phyloP scores from a whole-genome alignment of 768 basidiomycete genomes.

The Leccinum aurantiacum region DNA sequence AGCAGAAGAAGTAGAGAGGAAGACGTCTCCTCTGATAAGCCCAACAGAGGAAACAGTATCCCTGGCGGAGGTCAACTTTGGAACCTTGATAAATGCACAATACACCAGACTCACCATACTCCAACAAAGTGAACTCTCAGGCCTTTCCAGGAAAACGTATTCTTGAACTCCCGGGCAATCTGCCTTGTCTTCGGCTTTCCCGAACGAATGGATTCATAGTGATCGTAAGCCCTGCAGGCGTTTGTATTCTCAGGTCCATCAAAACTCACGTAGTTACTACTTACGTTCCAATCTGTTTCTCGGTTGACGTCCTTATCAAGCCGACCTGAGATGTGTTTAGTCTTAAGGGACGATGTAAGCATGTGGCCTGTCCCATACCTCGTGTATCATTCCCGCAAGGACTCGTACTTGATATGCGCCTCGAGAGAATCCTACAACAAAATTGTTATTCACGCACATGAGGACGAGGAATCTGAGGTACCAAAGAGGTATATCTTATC shows the following conservation, averaged over 20 bases:
- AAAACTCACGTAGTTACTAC: slow-evolving; percentile 2
- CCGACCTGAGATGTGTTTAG: slow-evolving; percentile 14
- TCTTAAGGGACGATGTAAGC: background rate
- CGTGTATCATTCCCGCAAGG: slow-evolving; percentile 42
- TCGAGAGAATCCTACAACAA: slow-evolving; percentile 39
- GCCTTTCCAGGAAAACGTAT: slow-evolving; percentile 43
- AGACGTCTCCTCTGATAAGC: slow-evolving; percentile 43
- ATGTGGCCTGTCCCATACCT: slow-evolving; percentile 17
- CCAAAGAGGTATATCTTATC: slow-evolving; percentile 39
- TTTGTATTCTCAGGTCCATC: background rate
- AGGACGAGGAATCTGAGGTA: background rate
- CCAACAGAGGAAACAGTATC: slow-evolving; percentile 70
- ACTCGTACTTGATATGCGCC: slow-evolving; percentile 44
- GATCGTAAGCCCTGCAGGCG: slow-evolving; percentile 17
- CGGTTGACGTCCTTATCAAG: slow-evolving; percentile 30
- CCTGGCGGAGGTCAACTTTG: slow-evolving; percentile 35
- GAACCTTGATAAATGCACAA: background rate
- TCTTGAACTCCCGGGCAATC: slow-evolving; percentile 39
- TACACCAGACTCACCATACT: slow-evolving; percentile 40
- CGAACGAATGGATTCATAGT: slow-evolving; percentile 20
- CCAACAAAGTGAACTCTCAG: slow-evolving; percentile 52
- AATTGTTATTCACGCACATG: background rate
- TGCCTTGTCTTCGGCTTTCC: slow-evolving; percentile 20
- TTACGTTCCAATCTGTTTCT: slow-evolving; percentile 35
- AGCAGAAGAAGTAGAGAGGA: slow-evolving; percentile 56